Evolutionary conservation across 2,329 filamentous ascomycete genomes (phyloP).

Genomic region (Cladobotryum protrusum): DNA sequence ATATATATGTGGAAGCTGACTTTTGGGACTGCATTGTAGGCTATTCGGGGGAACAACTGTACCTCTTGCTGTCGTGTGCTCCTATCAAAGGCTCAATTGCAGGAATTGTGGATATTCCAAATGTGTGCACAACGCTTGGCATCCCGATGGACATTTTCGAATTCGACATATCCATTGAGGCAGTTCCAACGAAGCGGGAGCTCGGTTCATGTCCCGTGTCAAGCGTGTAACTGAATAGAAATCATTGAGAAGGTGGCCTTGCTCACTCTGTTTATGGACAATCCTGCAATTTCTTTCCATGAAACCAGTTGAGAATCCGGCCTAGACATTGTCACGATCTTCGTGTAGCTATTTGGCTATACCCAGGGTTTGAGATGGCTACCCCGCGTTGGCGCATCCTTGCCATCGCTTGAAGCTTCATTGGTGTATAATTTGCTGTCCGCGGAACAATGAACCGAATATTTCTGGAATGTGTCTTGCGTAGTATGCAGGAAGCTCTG

Average conservation of each 20-base stretch:
- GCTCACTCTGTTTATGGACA: neutral
- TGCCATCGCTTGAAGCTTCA: too few relatives aligned
- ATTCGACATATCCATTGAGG: conserved; percentile 65
- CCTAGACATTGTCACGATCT: too few relatives aligned
- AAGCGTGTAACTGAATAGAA: neutral
- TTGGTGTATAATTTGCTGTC: too few relatives aligned
- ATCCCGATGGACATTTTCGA: conserved; percentile 92
- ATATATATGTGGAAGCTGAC: neutral
- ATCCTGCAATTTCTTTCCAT: neutral
- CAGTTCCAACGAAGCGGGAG: conserved; percentile 16
- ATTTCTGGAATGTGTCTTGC: too few relatives aligned
- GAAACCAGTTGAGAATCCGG: too few relatives aligned
- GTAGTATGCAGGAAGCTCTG: too few relatives aligned
- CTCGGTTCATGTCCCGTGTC: conserved; percentile 18
- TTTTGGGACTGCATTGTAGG: conserved; percentile 33
- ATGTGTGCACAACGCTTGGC: conserved; percentile 83
- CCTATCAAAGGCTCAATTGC: conserved; percentile 84
- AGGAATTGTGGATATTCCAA: conserved; percentile 85
- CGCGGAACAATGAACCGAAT: too few relatives aligned
- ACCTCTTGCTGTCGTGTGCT: conserved; percentile 77
- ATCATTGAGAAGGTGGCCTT: neutral
- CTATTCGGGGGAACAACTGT: conserved; percentile 69
- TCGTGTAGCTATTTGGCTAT: too few relatives aligned
- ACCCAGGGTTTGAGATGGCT: too few relatives aligned
- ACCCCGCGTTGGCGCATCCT: too few relatives aligned